These are phyloP conservation scores for Begonia loranthoides DNA, from an alignment of 306 rosid species.

Conservation along the genomic window DNA sequence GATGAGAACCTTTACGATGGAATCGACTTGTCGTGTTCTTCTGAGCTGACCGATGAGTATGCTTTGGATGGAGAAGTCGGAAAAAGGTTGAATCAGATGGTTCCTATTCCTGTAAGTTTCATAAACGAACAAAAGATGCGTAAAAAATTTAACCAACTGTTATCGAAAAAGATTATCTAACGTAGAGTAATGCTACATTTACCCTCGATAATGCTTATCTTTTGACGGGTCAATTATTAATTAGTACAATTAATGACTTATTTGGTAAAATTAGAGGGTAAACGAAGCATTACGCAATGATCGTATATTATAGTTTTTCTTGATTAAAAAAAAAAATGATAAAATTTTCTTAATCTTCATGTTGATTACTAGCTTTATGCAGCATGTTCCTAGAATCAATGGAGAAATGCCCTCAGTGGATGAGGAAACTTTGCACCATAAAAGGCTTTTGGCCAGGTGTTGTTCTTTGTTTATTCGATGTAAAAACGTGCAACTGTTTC, in stretches of 20 bases:
- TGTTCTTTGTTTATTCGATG: slow-evolving; percentile 7
- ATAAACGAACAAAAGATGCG: too few species aligned
- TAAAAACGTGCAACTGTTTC: neutral
- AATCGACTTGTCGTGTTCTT: slow-evolving; percentile 24
- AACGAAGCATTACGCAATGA: too few species aligned
- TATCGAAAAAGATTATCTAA: too few species aligned
- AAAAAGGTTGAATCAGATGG: slow-evolving; percentile 38
- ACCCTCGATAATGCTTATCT: too few species aligned
- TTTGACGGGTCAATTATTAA: too few species aligned
- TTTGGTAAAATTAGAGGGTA: too few species aligned
- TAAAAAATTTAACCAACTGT: too few species aligned
- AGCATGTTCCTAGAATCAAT: slow-evolving; percentile 53
- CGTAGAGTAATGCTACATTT: too few species aligned
- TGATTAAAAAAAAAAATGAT: too few species aligned
- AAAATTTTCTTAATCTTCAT: too few species aligned
- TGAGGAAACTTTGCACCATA: slow-evolving; percentile 48
- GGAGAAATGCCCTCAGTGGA: slow-evolving; percentile 54
- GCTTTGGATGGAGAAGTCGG: slow-evolving; percentile 39
- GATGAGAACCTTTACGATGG: slow-evolving; percentile 19
- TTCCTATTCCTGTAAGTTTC: slow-evolving; percentile 42
- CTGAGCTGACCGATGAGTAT: slow-evolving; percentile 28
- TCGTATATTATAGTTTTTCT: too few species aligned
- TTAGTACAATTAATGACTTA: too few species aligned
- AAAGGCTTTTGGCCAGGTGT: slow-evolving; percentile 50
- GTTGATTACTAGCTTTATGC: slow-evolving; percentile 14